Evolutionary conservation across 495 filamentous ascomycete genomes (phyloP).

Genomic region (Mytilinidion resinicola): DNA sequence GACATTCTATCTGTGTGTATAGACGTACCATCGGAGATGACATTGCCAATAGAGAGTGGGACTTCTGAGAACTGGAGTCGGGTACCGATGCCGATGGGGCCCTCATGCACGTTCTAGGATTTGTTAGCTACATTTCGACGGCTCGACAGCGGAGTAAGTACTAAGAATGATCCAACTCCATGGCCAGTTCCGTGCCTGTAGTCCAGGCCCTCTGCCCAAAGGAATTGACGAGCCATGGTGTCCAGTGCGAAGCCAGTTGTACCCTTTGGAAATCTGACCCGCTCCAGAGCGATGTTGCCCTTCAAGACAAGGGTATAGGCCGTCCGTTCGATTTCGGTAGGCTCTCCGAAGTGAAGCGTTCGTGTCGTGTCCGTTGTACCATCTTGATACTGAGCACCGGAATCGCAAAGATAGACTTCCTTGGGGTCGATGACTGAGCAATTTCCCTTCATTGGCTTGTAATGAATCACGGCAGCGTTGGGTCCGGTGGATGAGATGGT

Average conservation of each 20-base stretch:
- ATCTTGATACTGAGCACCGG: constrained; percentile 89
- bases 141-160: constrained; percentile 19
- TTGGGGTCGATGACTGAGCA: constrained; percentile 83
- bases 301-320: constrained; percentile 95
- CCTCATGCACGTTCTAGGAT: constrained; percentile 85
- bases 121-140: neutral
- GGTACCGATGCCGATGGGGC: constrained; percentile 92
- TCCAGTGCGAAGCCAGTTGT: constrained; percentile 92
- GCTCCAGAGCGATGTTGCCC: constrained; percentile 88
- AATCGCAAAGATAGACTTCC: constrained; percentile 92
- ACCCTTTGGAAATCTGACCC: constrained; percentile 86
- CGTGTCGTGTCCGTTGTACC: constrained; percentile 96
- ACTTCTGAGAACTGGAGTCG: constrained; percentile 89
- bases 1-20: constrained; percentile 34
- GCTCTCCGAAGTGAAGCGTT: constrained; percentile 85
- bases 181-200: constrained; percentile 97
- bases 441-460: constrained; percentile 78
- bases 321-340: constrained; percentile 77
- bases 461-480: constrained; percentile 96
- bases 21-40: constrained; percentile 60
- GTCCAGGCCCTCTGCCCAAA: constrained; percentile 90
- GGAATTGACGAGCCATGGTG: constrained; percentile 76
- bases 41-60: constrained; percentile 80
- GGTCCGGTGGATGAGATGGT: constrained; percentile 94
- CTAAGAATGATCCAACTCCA: constrained; percentile 83